Conservation (phyloP, 78 protist species). For the Speleostelium caveatum region DNA sequence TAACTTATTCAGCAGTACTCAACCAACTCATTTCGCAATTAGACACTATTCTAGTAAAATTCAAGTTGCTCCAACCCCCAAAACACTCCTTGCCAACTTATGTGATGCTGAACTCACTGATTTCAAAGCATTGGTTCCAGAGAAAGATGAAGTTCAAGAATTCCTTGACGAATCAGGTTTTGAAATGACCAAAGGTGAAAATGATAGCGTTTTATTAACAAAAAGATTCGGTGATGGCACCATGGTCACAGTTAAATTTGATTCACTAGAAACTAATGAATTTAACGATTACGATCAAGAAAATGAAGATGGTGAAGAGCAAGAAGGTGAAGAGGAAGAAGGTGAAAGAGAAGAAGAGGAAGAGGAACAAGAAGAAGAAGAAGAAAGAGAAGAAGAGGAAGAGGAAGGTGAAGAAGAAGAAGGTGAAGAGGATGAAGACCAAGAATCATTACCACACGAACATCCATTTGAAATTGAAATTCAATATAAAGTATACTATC, state of each 20-base stretch:
- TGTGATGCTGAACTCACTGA: conserved; percentile 62
- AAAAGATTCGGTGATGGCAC: conserved; percentile 48
- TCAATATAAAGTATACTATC: conserved; percentile 31
- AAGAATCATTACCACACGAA: conserved; percentile 24
- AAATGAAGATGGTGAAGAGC: background rate
- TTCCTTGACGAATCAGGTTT: conserved; percentile 67
- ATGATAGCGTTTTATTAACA: conserved; percentile 17
- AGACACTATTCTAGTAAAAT: conserved; percentile 42
- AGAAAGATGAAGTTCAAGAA: background rate
- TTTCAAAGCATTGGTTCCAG: conserved; percentile 40
- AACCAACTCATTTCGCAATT: background rate
- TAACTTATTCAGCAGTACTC: background rate
- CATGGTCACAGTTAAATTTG: conserved; percentile 31
- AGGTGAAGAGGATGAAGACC: conserved; percentile 12
- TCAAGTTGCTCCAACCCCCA: conserved; percentile 68
- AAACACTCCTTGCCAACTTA: conserved; percentile 5
- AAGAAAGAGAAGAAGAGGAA: conserved; percentile 21
- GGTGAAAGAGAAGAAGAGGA: conserved; percentile 38
- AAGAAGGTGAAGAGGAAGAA: conserved; percentile 29
- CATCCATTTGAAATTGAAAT: conserved; percentile 63
- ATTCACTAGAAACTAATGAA: conserved; percentile 24
- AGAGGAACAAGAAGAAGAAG: conserved; percentile 29
- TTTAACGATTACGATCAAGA: background rate
- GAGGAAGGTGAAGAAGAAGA: conserved; percentile 11
- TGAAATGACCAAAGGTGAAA: conserved; percentile 25